phyloP scores from a whole-genome alignment of 1,284 basidiomycete species.

The Lignosus rhinocerotis region DNA sequence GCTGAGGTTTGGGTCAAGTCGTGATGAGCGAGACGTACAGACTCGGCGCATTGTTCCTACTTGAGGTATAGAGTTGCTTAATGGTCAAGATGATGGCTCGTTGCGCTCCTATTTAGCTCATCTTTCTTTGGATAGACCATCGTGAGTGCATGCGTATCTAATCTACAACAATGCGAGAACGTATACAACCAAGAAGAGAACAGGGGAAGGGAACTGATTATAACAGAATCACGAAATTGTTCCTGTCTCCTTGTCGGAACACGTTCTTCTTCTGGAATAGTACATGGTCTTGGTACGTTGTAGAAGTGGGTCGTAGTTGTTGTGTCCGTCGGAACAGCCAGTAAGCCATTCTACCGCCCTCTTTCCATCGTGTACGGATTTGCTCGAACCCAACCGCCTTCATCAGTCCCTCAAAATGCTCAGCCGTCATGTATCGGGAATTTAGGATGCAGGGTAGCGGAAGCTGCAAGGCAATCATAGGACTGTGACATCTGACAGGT shows the following conservation, averaged over 20 bases:
- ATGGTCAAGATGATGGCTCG: too few species aligned
- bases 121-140: too few species aligned
- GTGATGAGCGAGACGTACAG: conserved; percentile 2
- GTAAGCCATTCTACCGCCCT: conserved; percentile 75
- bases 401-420: conserved; percentile 63
- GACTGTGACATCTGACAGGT: not conserved
- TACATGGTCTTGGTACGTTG: conserved; percentile 18
- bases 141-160: too few species aligned
- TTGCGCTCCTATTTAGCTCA: too few species aligned
- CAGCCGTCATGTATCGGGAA: conserved; percentile 75
- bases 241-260: conserved; percentile 67
- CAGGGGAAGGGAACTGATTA: not conserved
- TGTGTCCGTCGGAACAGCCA: conserved; percentile 61
- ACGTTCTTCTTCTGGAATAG: conserved; percentile 58
- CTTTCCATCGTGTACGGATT: conserved; percentile 60
- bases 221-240: conserved; percentile 75
- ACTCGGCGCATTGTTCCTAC: not conserved
- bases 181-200: too few species aligned
- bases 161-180: too few species aligned
- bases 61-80: too few species aligned
- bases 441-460: conserved; percentile 82
- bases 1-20: conserved; percentile 65
- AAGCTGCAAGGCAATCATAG: conserved; percentile 45
- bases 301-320: not conserved
- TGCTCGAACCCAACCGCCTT: conserved; percentile 61